Evolutionary conservation across 108 stramenopile species (phyloP).

Genomic region (Pseudonitzschia delicatissima): DNA sequence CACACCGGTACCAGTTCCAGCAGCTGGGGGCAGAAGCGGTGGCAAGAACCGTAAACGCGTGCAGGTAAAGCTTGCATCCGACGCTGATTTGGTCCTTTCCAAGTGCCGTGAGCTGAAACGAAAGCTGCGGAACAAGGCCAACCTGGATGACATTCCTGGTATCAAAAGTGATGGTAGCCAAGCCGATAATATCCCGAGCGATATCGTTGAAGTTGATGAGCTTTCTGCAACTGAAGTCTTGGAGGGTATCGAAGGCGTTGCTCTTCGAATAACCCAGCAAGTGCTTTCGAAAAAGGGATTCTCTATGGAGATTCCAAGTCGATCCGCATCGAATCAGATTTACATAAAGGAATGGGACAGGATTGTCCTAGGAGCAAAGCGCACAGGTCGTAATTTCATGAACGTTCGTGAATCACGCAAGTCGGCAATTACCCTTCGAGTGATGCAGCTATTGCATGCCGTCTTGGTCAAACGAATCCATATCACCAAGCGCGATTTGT

Average conservation of each 20-base stretch:
- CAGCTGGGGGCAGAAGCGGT: background rate
- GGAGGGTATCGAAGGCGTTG: constrained; percentile 81
- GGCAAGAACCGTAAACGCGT: constrained; percentile 21
- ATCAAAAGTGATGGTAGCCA: background rate
- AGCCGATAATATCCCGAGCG: constrained; percentile 27
- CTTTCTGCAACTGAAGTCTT: constrained; percentile 65
- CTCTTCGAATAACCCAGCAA: constrained; percentile 62
- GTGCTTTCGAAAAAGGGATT: constrained; percentile 68
- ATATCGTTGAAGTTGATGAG: constrained; percentile 77
- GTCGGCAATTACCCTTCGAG: constrained; percentile 92
- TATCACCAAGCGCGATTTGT: constrained; percentile 98
- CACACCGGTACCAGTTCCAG: constrained; percentile 4
- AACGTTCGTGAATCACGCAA: constrained; percentile 90
- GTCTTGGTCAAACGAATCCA: constrained; percentile 91
- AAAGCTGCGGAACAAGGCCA: constrained; percentile 25
- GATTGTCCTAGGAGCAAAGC: constrained; percentile 74
- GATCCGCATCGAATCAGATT: constrained; percentile 86
- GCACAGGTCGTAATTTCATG: constrained; percentile 59
- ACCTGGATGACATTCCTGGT: constrained; percentile 18
- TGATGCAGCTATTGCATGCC: constrained; percentile 91
- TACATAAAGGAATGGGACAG: constrained; percentile 93
- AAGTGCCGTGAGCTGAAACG: constrained; percentile 69
- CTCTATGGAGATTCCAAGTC: constrained; percentile 75
- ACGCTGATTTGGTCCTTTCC: constrained; percentile 64
- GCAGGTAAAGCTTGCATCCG: constrained; percentile 47